Evolutionary conservation across 768 basidiomycete species (phyloP).

Genomic region (Neoboletus magnificus): DNA sequence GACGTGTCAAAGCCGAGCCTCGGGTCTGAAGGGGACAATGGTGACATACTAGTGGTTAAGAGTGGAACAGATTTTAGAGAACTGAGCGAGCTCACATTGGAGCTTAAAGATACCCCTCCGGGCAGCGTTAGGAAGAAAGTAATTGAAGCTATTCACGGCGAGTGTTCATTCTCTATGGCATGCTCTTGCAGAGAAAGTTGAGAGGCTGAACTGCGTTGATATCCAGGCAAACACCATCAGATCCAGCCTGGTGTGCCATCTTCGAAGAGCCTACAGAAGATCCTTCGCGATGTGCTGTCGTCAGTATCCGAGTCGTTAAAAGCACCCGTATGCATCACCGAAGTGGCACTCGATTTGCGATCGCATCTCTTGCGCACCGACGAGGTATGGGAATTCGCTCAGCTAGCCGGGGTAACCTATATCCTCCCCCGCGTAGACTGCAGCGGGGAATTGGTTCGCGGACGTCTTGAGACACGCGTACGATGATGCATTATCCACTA

Average conservation of each 20-base stretch:
- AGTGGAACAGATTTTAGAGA: conserved; percentile 91
- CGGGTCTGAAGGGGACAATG: conserved; percentile 70
- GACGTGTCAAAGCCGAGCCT: conserved; percentile 49
- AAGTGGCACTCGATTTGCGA: conserved; percentile 65
- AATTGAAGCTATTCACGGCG: conserved; percentile 62
- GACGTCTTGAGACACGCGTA: conserved; percentile 83
- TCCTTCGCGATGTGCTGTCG: conserved; percentile 63
- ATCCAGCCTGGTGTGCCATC: conserved; percentile 58
- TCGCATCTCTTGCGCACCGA: conserved; percentile 70
- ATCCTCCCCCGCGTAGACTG: conserved; percentile 42
- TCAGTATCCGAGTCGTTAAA: conserved; percentile 68
- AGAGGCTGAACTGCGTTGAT: neutral
- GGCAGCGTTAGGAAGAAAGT: conserved; percentile 64
- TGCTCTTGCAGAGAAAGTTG: neutral
- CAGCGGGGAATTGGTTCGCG: conserved; percentile 78
- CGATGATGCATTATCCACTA: conserved; percentile 61
- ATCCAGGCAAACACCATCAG: conserved; percentile 60
- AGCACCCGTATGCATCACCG: conserved; percentile 71
- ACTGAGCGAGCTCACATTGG: conserved; percentile 69
- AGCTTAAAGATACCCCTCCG: conserved; percentile 54
- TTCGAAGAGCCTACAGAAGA: conserved; percentile 49
- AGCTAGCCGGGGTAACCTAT: neutral
- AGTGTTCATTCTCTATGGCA: conserved; percentile 3
- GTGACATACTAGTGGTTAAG: conserved; percentile 73
- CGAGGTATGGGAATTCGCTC: conserved; percentile 47